Percentiles rank a stretch among this genome's conserved stretches.
phyloP scores from a whole-genome alignment of 352 stramenopile genomes.

The Pythium vanterpoolii region DNA sequence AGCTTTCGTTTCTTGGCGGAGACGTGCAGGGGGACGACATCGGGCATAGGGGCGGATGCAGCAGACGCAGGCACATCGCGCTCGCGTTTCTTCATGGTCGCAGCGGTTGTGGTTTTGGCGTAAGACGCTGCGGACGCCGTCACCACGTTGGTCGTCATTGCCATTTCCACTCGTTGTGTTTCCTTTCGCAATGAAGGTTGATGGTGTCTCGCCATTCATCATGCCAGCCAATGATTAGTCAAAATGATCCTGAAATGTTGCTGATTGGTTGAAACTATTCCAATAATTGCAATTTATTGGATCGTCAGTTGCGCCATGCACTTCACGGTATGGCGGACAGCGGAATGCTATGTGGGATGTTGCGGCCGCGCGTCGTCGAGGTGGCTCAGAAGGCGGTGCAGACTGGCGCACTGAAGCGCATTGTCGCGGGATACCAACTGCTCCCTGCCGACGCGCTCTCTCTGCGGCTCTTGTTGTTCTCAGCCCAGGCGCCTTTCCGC shows the following conservation, averaged over 20 bases:
- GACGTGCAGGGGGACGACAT: background rate
- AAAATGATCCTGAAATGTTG: background rate
- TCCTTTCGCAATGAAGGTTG: background rate
- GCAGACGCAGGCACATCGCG: conserved; percentile 14
- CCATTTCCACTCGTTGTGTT: conserved; percentile 14
- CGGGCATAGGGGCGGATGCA: conserved; percentile 4
- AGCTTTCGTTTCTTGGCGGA: conserved; percentile 65
- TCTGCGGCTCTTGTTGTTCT: conserved; percentile 56
- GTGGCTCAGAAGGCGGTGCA: conserved; percentile 55
- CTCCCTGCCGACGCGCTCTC: conserved; percentile 33
- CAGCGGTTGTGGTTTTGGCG: background rate
- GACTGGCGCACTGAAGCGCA: conserved; percentile 59
- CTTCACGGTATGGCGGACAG: background rate
- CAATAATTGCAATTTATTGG: conserved; percentile 23
- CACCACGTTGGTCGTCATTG: conserved; percentile 4
- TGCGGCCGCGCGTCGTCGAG: conserved; percentile 58
- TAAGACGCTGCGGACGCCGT: background rate
- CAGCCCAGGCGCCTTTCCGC: conserved; percentile 28
- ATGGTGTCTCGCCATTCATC: conserved; percentile 22
- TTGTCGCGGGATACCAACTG: conserved; percentile 52
- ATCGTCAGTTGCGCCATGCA: no score
- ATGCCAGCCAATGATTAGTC: conserved; percentile 9
- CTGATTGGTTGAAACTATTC: conserved; percentile 16
- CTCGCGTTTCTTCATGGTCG: conserved; percentile 34
- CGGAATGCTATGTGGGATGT: conserved; percentile 28